These are phyloP conservation scores for Rhynchospora tenuis DNA, from an alignment of 176 grass and related monocot genomes.

Conservation along the genomic window DNA sequence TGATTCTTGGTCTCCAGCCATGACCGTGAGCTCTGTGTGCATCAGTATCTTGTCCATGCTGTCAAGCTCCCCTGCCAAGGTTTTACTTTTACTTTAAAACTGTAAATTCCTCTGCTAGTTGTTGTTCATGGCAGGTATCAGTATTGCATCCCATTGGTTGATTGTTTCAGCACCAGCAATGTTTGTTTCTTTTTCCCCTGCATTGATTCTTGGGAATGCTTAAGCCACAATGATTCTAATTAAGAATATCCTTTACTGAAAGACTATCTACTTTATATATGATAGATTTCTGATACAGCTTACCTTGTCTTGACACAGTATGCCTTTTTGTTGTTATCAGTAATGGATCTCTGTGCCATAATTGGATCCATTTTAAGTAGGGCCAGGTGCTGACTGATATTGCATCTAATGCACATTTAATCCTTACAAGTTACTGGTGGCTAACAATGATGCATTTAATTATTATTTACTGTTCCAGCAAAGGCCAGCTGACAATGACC, in stretches of 20 bases:
- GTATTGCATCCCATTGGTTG: neutral
- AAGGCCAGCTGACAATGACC: constrained; percentile 70
- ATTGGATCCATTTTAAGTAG: constrained; percentile 1
- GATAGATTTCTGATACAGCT: neutral
- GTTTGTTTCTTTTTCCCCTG: neutral
- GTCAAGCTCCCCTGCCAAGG: constrained; percentile 82
- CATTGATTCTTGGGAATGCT: neutral
- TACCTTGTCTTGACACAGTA: neutral
- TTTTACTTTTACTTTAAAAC: constrained; percentile 21
- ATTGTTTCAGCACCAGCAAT: neutral
- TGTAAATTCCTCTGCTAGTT: neutral
- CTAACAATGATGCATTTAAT: neutral
- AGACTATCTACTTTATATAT: neutral
- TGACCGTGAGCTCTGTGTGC: constrained; percentile 84
- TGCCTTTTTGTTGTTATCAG: neutral
- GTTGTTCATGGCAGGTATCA: constrained; percentile 1
- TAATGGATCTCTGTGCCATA: neutral
- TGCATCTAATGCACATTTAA: neutral
- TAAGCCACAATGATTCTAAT: neutral
- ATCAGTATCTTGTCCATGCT: constrained; percentile 91
- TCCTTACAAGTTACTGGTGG: neutral
- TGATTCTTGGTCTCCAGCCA: constrained; percentile 85
- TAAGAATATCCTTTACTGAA: neutral
- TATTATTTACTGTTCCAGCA: constrained; percentile 39
- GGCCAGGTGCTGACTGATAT: neutral